These are phyloP conservation scores for Lasiodiplodia gonubiensis DNA, from an alignment of 2,329 filamentous ascomycete genomes.

Conservation along the genomic window DNA sequence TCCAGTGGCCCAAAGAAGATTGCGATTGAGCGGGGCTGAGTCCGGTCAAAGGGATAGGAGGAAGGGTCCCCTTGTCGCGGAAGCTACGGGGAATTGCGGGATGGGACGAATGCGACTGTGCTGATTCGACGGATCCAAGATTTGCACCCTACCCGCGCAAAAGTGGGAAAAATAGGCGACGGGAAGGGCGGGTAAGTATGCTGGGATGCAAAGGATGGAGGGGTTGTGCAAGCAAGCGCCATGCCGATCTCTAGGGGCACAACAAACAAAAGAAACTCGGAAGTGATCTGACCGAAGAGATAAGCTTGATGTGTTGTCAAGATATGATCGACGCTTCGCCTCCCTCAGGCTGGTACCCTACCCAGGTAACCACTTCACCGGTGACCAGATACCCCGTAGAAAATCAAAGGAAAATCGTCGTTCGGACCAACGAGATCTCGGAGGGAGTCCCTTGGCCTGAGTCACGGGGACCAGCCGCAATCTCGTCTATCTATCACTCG, in stretches of 20 bases:
- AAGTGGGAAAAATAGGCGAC: too few relatives aligned
- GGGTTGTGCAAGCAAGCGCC: too few relatives aligned
- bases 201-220: too few relatives aligned
- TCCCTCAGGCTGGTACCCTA: neutral
- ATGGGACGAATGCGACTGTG: neutral
- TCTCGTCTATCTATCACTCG: constrained; percentile 2
- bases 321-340: neutral
- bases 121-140: too few relatives aligned
- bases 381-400: neutral
- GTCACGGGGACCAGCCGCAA: neutral
- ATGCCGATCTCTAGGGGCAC: too few relatives aligned
- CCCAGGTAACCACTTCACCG: neutral
- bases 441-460: neutral
- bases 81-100: constrained; percentile 2
- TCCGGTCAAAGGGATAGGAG: neutral
- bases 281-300: too few relatives aligned
- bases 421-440: neutral
- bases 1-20: neutral
- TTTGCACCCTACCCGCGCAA: too few relatives aligned
- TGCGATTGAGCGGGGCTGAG: neutral
- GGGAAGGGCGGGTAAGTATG: neutral
- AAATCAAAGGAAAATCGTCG: neutral
- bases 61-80: neutral
- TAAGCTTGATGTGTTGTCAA: too few relatives aligned
- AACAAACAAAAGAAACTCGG: too few relatives aligned